Evolutionary conservation across 2,329 filamentous ascomycete genomes (phyloP), one percentile per base, ranked within the genome.

Genomic region (Podosphaera aphanis): DNA sequence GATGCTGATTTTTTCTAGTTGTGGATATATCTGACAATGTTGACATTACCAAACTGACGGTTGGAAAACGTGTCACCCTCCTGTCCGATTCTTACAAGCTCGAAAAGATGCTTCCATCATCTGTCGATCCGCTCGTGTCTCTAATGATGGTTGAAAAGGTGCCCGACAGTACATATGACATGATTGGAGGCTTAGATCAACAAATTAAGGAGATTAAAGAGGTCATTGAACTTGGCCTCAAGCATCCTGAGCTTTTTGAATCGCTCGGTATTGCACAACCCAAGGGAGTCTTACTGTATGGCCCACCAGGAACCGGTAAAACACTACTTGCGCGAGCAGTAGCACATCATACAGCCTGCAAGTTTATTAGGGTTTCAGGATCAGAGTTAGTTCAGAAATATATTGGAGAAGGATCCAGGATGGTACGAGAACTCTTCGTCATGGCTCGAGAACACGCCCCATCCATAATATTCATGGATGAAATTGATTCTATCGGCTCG

Each of bases 71-170:
- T 55, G 90, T 98, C 52, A 93, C 90, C 46, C 74, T 98, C 39
- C 74, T 98, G 48, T 94, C 86, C 57, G 90, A 98, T 63, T 88
- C 83, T 53, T 98, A 98, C 73, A 94, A 94, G 66, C 79, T 98
- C 57, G 90, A 95, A 62, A 94, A 94, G 70, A 92, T 95, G 67
- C 77, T 98, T 8, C 90, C 90, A 18, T 95, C 90, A 46, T 98
- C 90, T 18, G 90, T 98, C 60, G 90, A 98, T 60, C 90, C 90
- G 33, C 80, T 98, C 48, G 90, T 98, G 47, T 98, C 90, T 31
- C 82, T 98, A 62, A 98, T 98, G 90, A 98, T 98, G 90, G 90
- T 98, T 45, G 90, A 98, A 63, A 98, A 98, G 71, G 90, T 98
- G 15, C 90, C 90, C 15, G 90, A 98, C 70, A 94, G 85, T 68